A percentile compares a stretch with the other conserved stretches of the same genome.
Evolutionary conservation across 257 asterid species (phyloP).

Genomic region (Penstemon eatonii): DNA sequence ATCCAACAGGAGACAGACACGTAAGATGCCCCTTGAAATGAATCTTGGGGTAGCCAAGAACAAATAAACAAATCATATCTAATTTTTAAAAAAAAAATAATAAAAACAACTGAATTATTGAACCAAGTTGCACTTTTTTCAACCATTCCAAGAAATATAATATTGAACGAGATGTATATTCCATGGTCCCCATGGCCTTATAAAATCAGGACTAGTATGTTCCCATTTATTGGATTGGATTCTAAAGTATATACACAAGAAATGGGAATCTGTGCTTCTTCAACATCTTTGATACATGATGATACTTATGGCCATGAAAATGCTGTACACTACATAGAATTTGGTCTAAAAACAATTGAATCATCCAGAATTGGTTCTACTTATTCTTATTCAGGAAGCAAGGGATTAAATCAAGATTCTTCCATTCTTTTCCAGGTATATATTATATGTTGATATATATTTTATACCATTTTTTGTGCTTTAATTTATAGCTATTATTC

Average conservation of each 20-base stretch:
- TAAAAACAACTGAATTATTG: slow-evolving; percentile 42
- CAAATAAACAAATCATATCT: slow-evolving; percentile 17
- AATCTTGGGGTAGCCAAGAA: slow-evolving; percentile 58
- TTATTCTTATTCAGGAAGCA: slow-evolving; percentile 61
- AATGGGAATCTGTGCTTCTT: slow-evolving; percentile 72
- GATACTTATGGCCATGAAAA: slow-evolving; percentile 60
- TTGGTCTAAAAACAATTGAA: slow-evolving; percentile 9
- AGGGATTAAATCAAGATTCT: slow-evolving; percentile 77
- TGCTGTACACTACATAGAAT: slow-evolving; percentile 43
- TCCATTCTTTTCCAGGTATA: slow-evolving; percentile 69
- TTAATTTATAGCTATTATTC: too few relatives aligned
- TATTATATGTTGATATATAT: not conserved
- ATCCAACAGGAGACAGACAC: slow-evolving; percentile 39
- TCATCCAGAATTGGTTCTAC: slow-evolving; percentile 50
- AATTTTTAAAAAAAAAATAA: slow-evolving; percentile 17
- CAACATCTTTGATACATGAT: slow-evolving; percentile 55
- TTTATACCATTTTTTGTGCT: not conserved
- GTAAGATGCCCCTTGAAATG: slow-evolving; percentile 66
- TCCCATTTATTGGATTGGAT: slow-evolving; percentile 26
- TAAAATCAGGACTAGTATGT: slow-evolving; percentile 26
- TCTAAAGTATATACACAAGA: slow-evolving; percentile 30
- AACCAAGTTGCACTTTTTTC: slow-evolving; percentile 32
- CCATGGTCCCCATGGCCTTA: slow-evolving; percentile 40
- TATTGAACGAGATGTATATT: slow-evolving; percentile 31
- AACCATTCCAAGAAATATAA: slow-evolving; percentile 32